These are phyloP conservation scores for Ulmus americana DNA, from an alignment of 331 rosid species.

Conservation along the genomic window DNA sequence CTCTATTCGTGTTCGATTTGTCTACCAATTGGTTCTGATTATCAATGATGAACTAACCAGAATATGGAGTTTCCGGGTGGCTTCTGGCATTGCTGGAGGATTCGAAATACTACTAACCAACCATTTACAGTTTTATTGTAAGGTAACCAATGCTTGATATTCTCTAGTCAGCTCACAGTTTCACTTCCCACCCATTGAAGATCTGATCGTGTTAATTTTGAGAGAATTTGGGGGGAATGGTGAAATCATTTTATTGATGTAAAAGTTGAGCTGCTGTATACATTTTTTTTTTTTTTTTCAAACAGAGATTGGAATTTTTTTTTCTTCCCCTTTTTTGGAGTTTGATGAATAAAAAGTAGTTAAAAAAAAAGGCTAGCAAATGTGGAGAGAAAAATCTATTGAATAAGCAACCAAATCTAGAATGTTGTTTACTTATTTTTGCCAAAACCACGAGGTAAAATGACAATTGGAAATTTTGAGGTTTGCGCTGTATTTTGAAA, in stretches of 20 bases:
- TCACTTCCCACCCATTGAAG: slow-evolving; percentile 6
- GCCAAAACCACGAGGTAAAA: too few species aligned
- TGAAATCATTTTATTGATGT: slow-evolving; percentile 4
- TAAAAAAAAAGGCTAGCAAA: not conserved
- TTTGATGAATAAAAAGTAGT: not conserved
- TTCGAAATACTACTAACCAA: slow-evolving; percentile 5
- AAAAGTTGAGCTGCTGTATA: slow-evolving; percentile 17
- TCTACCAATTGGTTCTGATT: slow-evolving; percentile 6
- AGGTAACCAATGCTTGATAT: not conserved
- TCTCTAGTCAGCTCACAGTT: not conserved
- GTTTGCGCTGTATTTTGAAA: too few species aligned
- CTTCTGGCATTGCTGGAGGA: slow-evolving; percentile 8
- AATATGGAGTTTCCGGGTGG: slow-evolving; percentile 6
- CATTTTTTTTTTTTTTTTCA: not conserved
- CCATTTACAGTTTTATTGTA: not conserved
- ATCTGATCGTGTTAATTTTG: slow-evolving; percentile 5
- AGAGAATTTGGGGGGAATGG: not conserved
- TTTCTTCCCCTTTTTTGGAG: not conserved
- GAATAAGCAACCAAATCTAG: too few species aligned
- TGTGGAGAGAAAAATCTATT: not conserved
- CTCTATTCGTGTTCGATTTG: slow-evolving; percentile 14
- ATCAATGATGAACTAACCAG: slow-evolving; percentile 1
- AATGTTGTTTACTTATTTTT: too few species aligned
- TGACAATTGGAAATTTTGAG: too few species aligned
- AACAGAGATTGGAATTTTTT: slow-evolving; percentile 1